Evolutionary conservation across 2,329 filamentous ascomycete species (phyloP).

Genomic region (Falciphora oryzae): DNA sequence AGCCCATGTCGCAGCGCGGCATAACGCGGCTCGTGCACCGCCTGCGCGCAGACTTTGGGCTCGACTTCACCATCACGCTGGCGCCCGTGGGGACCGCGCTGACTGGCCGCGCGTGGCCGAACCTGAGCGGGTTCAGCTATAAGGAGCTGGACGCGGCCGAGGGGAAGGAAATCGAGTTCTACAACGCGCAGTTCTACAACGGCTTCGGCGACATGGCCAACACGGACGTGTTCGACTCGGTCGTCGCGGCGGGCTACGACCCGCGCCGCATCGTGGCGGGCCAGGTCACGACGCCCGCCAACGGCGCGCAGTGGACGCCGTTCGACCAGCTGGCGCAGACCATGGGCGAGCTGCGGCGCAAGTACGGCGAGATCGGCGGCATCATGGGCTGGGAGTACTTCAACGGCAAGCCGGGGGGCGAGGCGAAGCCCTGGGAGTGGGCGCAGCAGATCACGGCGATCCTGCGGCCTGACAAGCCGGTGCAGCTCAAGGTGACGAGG

Average conservation of each 20-base stretch:
- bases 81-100: constrained; percentile 73
- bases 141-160: constrained; percentile 63
- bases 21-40: constrained; percentile 57
- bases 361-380: constrained; percentile 69
- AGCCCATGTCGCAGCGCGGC: constrained; percentile 60
- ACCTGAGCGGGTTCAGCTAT: constrained; percentile 81
- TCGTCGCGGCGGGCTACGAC: constrained; percentile 61
- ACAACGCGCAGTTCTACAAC: constrained; percentile 90
- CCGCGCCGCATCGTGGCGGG: constrained; percentile 72
- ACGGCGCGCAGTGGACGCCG: constrained; percentile 54
- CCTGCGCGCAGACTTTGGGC: constrained; percentile 58
- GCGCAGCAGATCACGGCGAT: constrained; percentile 57
- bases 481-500: constrained; percentile 17
- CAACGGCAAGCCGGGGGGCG: constrained; percentile 65
- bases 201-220: constrained; percentile 64
- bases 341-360: constrained; percentile 33
- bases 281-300: constrained; percentile 70
- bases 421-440: constrained; percentile 68
- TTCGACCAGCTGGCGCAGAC: constrained; percentile 41
- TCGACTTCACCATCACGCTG: constrained; percentile 65
- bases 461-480: constrained; percentile 24
- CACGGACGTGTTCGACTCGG: constrained; percentile 42
- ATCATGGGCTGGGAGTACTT: constrained; percentile 97
- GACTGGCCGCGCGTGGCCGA: constrained; percentile 44
- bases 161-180: constrained; percentile 68